Evolutionary conservation across 2,329 filamentous ascomycete species (phyloP).

Genomic region (Plectosphaerella cucumerina): DNA sequence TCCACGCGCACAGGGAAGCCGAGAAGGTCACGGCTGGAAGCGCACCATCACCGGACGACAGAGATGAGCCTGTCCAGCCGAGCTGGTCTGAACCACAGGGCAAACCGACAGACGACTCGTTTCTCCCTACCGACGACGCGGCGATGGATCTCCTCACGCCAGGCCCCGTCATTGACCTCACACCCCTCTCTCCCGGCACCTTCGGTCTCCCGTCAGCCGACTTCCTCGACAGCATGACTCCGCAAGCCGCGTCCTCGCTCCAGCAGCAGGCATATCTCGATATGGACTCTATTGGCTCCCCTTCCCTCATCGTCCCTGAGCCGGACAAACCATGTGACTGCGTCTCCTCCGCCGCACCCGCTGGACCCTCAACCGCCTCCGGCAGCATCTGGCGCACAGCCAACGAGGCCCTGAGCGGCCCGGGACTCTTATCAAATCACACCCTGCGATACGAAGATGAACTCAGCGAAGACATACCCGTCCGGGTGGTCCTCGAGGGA

Average conservation of each 20-base stretch:
- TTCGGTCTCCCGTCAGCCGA: conserved; percentile 23
- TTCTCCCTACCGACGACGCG: not conserved
- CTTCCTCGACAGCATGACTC: not conserved
- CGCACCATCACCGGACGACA: not conserved
- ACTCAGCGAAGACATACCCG: conserved; percentile 17
- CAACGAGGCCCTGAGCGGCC: conserved; percentile 14
- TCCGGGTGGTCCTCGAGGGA: conserved; percentile 20
- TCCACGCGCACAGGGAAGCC: conserved; percentile 9
- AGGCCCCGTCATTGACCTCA: too few relatives aligned
- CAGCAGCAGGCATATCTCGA: not conserved
- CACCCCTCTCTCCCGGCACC: not conserved
- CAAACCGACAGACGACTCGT: not conserved
- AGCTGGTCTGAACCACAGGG: not conserved
- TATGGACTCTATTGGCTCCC: not conserved
- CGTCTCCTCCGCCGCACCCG: not conserved
- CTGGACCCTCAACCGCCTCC: not conserved
- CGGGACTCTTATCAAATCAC: conserved; percentile 7
- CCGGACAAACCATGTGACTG: not conserved
- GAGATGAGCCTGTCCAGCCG: not conserved
- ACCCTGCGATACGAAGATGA: conserved; percentile 15
- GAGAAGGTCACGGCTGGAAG: not conserved
- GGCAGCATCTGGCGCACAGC: conserved; percentile 16
- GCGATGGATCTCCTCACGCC: too few relatives aligned
- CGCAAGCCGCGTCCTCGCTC: not conserved
- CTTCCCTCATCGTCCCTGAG: not conserved